Evolutionary conservation across 2,329 filamentous ascomycete species (phyloP).

Genomic region (Colletotrichum caudatum): DNA sequence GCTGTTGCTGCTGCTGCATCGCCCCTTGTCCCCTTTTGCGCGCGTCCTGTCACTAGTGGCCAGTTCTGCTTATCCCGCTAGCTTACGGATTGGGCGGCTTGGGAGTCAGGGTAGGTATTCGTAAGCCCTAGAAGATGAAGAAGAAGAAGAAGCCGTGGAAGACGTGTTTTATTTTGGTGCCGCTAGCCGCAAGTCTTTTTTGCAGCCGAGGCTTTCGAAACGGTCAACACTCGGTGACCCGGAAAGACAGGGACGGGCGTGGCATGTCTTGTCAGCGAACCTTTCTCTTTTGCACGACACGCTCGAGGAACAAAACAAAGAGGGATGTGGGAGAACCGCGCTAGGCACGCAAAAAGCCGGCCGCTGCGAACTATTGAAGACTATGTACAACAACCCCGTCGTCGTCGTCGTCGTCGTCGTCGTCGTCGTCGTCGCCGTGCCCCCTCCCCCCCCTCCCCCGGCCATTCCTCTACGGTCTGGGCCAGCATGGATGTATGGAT

Average conservation of each 20-base stretch:
- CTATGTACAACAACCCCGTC: neutral
- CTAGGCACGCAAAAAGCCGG: neutral
- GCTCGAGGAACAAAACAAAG: no score
- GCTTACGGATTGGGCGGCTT: neutral
- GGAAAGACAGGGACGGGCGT: neutral
- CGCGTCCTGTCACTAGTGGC: neutral
- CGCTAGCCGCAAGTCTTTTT: slow-evolving; percentile 1
- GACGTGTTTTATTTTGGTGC: neutral
- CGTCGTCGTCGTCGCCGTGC: neutral
- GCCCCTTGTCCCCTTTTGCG: slow-evolving; percentile 2
- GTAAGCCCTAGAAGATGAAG: slow-evolving; percentile 18
- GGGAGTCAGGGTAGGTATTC: neutral
- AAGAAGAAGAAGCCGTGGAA: slow-evolving; percentile 20
- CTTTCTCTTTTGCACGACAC: no score
- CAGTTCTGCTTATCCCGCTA: neutral
- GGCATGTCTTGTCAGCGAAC: slow-evolving; percentile 4
- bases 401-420: neutral
- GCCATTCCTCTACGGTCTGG: neutral
- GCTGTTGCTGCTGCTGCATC: neutral
- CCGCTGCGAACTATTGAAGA: neutral
- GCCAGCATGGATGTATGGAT: neutral
- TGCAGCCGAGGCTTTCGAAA: slow-evolving; percentile 17
- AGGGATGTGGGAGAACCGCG: neutral
- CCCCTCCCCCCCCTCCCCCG: neutral
- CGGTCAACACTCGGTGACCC: neutral